phyloP scores from a whole-genome alignment of 2,329 filamentous ascomycete species.

The Tympanopsis confertula region DNA sequence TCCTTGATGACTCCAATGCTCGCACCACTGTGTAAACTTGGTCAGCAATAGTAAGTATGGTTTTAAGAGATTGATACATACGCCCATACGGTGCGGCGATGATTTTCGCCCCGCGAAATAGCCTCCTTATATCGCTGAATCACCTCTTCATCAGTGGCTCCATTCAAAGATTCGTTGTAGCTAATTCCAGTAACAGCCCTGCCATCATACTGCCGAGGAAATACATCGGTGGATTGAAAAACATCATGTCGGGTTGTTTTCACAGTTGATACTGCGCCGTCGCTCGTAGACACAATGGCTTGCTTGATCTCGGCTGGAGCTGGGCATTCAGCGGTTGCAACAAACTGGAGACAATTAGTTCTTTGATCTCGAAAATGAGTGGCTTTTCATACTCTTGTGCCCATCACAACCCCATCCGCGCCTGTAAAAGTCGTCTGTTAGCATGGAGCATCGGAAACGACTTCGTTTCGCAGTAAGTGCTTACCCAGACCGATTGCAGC shows the following conservation, averaged over 20 bases:
- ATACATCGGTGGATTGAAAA: slow-evolving; percentile 22
- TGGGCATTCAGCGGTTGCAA: slow-evolving; percentile 28
- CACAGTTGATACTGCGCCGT: slow-evolving; percentile 30
- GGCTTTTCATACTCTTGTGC: slow-evolving; percentile 18
- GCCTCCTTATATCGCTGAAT: too few species aligned
- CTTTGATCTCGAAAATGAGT: slow-evolving; percentile 2
- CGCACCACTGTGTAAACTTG: too few species aligned
- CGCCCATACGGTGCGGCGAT: too few species aligned
- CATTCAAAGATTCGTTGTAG: slow-evolving; percentile 27
- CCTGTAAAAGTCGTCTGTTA: slow-evolving; percentile 14
- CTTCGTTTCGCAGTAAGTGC: background rate
- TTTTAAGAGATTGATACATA: too few species aligned
- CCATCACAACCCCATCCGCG: slow-evolving; percentile 30
- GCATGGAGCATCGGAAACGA: background rate
- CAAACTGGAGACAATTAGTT: slow-evolving; percentile 20
- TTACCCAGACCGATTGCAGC: slow-evolving; percentile 41
- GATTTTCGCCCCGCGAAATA: too few species aligned
- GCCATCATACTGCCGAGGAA: slow-evolving; percentile 30
- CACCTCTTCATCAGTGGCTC: too few species aligned
- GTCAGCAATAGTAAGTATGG: too few species aligned
- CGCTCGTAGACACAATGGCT: slow-evolving; percentile 23
- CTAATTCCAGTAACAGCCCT: slow-evolving; percentile 26
- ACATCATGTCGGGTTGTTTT: slow-evolving; percentile 32
- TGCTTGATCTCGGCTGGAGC: slow-evolving; percentile 27
- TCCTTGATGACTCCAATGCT: too few species aligned